Percentiles rank a stretch among this genome's conserved stretches.
Evolutionary conservation across 257 asterid genomes (phyloP).

Genomic region (Ocimum tenuiflorum): DNA sequence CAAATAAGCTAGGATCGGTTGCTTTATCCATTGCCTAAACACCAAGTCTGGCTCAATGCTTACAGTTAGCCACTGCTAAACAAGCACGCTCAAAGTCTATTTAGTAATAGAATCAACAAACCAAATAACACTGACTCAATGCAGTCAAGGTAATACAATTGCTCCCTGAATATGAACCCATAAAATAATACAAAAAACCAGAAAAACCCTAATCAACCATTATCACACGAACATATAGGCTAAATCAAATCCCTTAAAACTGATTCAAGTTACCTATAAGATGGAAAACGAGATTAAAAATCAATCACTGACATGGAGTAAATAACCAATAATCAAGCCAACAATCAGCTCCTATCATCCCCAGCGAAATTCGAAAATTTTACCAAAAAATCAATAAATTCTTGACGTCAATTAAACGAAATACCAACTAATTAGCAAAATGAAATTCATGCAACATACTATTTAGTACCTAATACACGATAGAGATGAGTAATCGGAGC

Average conservation of each 20-base stretch:
- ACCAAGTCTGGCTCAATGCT: slow-evolving; percentile 33
- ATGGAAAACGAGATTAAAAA: too few species aligned
- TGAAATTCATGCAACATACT: not conserved
- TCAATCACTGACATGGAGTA: not conserved
- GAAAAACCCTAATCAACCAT: not conserved
- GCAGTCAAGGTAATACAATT: not conserved
- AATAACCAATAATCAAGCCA: not conserved
- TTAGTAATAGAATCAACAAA: slow-evolving; percentile 34
- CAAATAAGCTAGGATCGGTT: slow-evolving; percentile 55
- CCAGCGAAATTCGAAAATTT: not conserved
- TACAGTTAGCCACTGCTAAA: slow-evolving; percentile 50
- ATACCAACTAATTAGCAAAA: not conserved
- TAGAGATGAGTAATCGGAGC: not conserved
- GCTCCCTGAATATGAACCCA: not conserved
- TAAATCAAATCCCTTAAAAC: not conserved
- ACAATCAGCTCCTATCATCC: not conserved
- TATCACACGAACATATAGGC: not conserved
- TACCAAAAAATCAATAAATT: not conserved
- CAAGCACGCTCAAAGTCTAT: slow-evolving; percentile 62
- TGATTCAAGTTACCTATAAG: not conserved
- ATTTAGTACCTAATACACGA: slow-evolving; percentile 23
- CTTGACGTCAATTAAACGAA: too few species aligned
- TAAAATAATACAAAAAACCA: not conserved
- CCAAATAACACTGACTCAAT: slow-evolving; percentile 6
- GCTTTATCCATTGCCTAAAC: slow-evolving; percentile 57